Base-by-base conservation (phyloP, 768 basidiomycete genomes). In the Coprinopsis cinerea region DNA sequence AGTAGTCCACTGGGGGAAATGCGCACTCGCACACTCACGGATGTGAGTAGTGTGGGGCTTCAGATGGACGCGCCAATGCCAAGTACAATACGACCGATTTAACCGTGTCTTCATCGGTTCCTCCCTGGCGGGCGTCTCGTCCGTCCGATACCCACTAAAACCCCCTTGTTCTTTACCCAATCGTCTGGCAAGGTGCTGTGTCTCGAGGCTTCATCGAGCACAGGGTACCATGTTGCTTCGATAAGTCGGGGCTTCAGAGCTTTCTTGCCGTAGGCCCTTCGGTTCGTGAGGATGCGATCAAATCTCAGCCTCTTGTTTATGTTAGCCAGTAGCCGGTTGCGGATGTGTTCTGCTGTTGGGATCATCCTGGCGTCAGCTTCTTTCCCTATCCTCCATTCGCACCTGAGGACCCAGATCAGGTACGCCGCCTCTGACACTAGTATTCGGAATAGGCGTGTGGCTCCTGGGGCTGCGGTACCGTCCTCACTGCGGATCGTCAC, bases 401-500 rank as follows among this genome's bases (percentile, higher is more conserved):
- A 63, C 20, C 65, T 32, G 7, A 61, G n/a, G n/a, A 52, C 54
- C 67, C 65, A 68, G 13, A 65, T 66, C 0, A 62, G 57, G 49
- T 65, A 53, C 0, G 62, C 55, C 0, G 62, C 55, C 48, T 68
- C 65, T 6, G 63, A 59, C 11, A 67, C 51, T 0, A 65, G 6
- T 3, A 66, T 67, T 3, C 49, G 37, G 20, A 51, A 54, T 0
- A 67, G 57, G 7, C 62, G 11, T 4, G 45, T 55, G 0, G 47
- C 22, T 4, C 58, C 58, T 1, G 17, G 4, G 1, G 47, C 39
- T 17, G 25, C 23, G 26, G 30, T 49, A 5, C 23, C 48, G 1
- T 14, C 7, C n/a, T 14, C 28, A 4, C 47, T 47, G 52, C 36
- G 27, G 26, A 53, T 49, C 1, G 39, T 20, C 7, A 47, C 34